phyloP scores from a whole-genome alignment of 139 green algal species.

The Bryopsis sp. region DNA sequence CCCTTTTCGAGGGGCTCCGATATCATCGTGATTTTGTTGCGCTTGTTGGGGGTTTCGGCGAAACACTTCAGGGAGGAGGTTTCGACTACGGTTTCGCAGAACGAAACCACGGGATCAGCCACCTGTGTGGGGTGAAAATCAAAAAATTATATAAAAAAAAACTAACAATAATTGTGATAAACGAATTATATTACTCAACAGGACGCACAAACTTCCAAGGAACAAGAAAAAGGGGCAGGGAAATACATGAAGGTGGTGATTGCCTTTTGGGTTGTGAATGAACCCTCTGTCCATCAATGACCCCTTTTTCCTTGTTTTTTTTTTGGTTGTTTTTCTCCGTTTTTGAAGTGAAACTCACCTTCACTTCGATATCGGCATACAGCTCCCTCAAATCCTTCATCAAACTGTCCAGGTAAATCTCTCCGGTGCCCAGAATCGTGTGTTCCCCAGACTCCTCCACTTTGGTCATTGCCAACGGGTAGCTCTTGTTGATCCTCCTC shows the following conservation, averaged over 20 bases:
- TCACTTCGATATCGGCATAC: constrained; percentile 41
- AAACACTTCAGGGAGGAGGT: constrained; percentile 92
- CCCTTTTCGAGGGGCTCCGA: constrained; percentile 91
- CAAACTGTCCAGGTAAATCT: constrained; percentile 91
- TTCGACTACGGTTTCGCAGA: constrained; percentile 96
- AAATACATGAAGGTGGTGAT: too few species aligned
- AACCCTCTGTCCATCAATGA: too few species aligned
- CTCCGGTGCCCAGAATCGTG: constrained; percentile 90
- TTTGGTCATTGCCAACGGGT: constrained; percentile 80
- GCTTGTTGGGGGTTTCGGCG: constrained; percentile 85
- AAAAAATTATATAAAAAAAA: too few species aligned
- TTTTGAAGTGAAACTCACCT: constrained; percentile 1
- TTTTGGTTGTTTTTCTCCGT: too few species aligned
- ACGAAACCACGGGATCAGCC: constrained; percentile 78
- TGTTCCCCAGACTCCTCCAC: constrained; percentile 97
- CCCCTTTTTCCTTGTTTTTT: too few species aligned
- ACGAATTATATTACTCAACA: too few species aligned
- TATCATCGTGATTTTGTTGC: constrained; percentile 84
- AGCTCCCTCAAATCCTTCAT: constrained; percentile 94
- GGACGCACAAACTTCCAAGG: too few species aligned
- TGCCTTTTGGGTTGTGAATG: too few species aligned
- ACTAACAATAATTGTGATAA: too few species aligned
- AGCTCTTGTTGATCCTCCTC: constrained; percentile 85
- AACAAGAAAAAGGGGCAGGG: too few species aligned
- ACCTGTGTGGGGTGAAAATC: too few species aligned